Conservation (phyloP, 1,139 yeast species). For the Pichia sp. region DNA sequence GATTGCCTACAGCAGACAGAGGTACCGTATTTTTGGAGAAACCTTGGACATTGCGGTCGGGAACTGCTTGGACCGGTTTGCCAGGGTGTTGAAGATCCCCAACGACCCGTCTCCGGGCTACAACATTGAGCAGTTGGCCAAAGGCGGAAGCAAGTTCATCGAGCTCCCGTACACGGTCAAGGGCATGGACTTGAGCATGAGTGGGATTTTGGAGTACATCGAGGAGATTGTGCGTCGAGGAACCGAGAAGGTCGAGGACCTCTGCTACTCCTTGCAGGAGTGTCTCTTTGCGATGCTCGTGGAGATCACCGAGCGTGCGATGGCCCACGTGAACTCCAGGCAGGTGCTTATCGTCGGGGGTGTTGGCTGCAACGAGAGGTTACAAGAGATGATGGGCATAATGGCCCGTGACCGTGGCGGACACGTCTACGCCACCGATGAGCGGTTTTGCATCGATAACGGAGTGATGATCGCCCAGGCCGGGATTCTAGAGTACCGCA, state of each 20-base stretch:
- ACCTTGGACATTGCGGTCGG: slow-evolving; percentile 97
- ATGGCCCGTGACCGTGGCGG: slow-evolving; percentile 93
- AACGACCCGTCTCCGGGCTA: slow-evolving; percentile 97
- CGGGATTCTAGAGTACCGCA: slow-evolving; percentile 80
- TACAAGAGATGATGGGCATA: slow-evolving; percentile 92
- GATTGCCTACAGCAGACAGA: slow-evolving; percentile 88
- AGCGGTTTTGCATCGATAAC: slow-evolving; percentile 92
- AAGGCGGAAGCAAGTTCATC: slow-evolving; percentile 62
- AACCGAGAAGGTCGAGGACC: slow-evolving; percentile 50
- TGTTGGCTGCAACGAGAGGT: slow-evolving; percentile 87
- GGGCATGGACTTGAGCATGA: slow-evolving; percentile 97
- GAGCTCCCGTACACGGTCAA: slow-evolving; percentile 91
- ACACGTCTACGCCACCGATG: slow-evolving; percentile 87
- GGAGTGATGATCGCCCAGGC: slow-evolving; percentile 99
- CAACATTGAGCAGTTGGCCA: slow-evolving; percentile 92
- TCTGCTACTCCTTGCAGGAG: slow-evolving; percentile 91
- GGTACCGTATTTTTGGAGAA: slow-evolving; percentile 95
- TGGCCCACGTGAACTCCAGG: slow-evolving; percentile 91
- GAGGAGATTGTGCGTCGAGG: slow-evolving; percentile 59
- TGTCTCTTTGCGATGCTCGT: slow-evolving; percentile 92
- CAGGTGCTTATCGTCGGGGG: slow-evolving; percentile 97
- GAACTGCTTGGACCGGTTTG: slow-evolving; percentile 92
- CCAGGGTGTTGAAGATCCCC: slow-evolving; percentile 80
- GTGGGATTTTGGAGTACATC: slow-evolving; percentile 84
- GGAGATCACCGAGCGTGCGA: slow-evolving; percentile 95